Evolutionary conservation across 2,329 filamentous ascomycete species (phyloP).

Genomic region (Pyricularia pennisetigena): DNA sequence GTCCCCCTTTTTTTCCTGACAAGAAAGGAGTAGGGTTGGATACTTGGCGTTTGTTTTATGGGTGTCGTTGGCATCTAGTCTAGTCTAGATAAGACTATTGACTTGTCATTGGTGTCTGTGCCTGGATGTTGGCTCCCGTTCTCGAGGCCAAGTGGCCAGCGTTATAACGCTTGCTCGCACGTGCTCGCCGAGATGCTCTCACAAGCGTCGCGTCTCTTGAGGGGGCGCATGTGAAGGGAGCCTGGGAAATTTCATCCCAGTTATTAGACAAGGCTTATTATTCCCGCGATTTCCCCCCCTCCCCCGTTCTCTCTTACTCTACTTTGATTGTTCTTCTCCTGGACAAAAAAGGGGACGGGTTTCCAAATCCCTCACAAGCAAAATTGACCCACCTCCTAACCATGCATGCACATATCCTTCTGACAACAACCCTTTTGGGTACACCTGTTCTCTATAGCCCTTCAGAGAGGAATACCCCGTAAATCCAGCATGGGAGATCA

Average conservation of each 20-base stretch:
- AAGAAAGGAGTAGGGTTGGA: neutral
- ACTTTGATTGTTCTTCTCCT: neutral
- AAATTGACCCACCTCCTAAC: neutral
- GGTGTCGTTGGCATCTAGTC: too few relatives aligned
- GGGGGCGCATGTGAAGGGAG: neutral
- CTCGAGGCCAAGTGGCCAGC: neutral
- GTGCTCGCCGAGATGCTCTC: neutral
- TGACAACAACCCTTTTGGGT: neutral
- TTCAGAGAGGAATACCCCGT: conserved; percentile 62
- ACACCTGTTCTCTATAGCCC: conserved; percentile 39
- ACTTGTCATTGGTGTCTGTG: neutral
- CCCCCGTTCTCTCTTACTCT: neutral
- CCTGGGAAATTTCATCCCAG: neutral
- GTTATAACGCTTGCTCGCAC: neutral
- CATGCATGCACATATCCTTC: neutral
- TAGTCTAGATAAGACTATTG: neutral
- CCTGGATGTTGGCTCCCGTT: neutral
- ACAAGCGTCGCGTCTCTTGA: neutral
- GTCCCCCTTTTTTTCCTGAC: neutral
- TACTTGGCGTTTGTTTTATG: neutral
- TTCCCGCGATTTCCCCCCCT: neutral
- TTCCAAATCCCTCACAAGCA: neutral
- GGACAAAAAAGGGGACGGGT: neutral
- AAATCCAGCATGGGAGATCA: conserved; percentile 78
- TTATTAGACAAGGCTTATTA: neutral